A percentile compares a stretch with the other conserved stretches of the same genome.
These are phyloP conservation scores for Bipolaris zeicola DNA, from an alignment of 2,329 filamentous ascomycete genomes.

Conservation along the genomic window DNA sequence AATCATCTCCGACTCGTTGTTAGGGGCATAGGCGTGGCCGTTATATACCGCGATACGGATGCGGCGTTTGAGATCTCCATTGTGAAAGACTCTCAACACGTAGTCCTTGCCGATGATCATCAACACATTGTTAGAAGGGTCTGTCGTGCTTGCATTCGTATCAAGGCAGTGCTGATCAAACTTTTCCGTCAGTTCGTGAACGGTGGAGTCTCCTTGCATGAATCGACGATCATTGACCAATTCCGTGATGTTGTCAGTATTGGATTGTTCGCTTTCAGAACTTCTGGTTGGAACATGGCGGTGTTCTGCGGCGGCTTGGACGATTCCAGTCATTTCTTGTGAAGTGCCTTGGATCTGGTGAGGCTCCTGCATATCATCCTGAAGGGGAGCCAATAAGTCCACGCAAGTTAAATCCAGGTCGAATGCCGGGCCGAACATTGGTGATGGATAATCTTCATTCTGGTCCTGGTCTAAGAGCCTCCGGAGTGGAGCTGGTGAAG, in stretches of 20 bases:
- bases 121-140: not conserved
- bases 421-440: slow-evolving; percentile 1
- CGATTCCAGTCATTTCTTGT: slow-evolving; percentile 5
- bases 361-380: slow-evolving; percentile 22
- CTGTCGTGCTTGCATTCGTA: not conserved
- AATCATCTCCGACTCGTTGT: not conserved
- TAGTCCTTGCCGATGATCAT: slow-evolving; percentile 2
- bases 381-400: slow-evolving; percentile 30
- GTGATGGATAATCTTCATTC: slow-evolving; percentile 5
- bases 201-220: not conserved
- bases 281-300: not conserved
- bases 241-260: not conserved
- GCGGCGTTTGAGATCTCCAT: slow-evolving; percentile 3
- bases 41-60: not conserved
- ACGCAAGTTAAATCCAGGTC: not conserved
- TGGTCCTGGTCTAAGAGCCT: slow-evolving; percentile 25
- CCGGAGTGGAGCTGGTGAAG: slow-evolving; percentile 38
- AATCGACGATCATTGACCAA: not conserved
- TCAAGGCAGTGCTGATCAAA: not conserved
- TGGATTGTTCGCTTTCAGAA: not conserved
- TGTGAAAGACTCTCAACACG: slow-evolving; percentile 1
- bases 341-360: slow-evolving; percentile 8
- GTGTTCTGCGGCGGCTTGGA: slow-evolving; percentile 1
- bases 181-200: not conserved
- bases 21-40: not conserved